Percentiles rank a stretch among this genome's conserved stretches.
phyloP scores from a whole-genome alignment of 257 asterid genomes.

The Gentiana straminea region DNA sequence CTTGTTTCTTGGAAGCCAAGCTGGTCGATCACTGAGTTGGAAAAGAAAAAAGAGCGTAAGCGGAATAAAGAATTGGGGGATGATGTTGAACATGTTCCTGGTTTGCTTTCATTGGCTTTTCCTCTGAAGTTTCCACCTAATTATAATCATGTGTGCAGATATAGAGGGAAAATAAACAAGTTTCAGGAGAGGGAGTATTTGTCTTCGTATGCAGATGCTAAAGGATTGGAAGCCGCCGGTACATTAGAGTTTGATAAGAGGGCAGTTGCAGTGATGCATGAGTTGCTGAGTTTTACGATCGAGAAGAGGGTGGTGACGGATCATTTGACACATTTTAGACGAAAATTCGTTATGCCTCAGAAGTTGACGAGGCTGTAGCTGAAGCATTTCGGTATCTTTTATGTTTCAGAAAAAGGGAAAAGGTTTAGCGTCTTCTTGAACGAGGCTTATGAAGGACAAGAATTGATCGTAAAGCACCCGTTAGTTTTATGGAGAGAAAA shows the following conservation, averaged over 20 bases:
- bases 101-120: constrained; percentile 57
- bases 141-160: constrained; percentile 54
- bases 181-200: constrained; percentile 84
- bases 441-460: constrained; percentile 66
- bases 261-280: constrained; percentile 87
- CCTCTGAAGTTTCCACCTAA: constrained; percentile 65
- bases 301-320: constrained; percentile 84
- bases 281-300: constrained; percentile 66
- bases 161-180: constrained; percentile 47
- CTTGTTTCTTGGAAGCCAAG: constrained; percentile 65
- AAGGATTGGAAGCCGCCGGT: constrained; percentile 45
- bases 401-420: constrained; percentile 92
- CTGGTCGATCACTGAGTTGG: constrained; percentile 75
- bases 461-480: constrained; percentile 65
- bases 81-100: constrained; percentile 41
- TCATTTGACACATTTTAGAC: constrained; percentile 73
- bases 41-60: constrained; percentile 34
- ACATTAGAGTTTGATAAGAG: constrained; percentile 74
- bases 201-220: constrained; percentile 84
- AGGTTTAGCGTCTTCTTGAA: constrained; percentile 76
- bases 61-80: constrained; percentile 15
- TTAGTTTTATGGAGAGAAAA: constrained; percentile 72
- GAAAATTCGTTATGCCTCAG: constrained; percentile 89
- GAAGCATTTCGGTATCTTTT: constrained; percentile 86
- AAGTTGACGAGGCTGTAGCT: constrained; percentile 83